Base-by-base conservation (phyloP, 2,329 filamentous ascomycete genomes). In the Mycogone perniciosa region DNA sequence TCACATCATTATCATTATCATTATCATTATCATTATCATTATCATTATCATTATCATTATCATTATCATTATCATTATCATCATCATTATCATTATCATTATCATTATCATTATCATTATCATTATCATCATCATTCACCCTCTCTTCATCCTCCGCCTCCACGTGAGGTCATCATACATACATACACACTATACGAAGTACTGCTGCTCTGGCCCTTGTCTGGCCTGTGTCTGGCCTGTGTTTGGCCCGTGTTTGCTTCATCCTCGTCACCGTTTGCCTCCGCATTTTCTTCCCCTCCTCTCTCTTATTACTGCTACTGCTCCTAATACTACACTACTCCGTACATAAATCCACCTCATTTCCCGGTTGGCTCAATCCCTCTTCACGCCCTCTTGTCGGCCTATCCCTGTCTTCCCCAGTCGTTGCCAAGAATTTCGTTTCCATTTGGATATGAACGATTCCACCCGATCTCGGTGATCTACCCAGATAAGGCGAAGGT, bases 381-480 rank as follows among this genome's bases (percentile, higher is more conserved):
- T 20, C 20, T 20, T 20, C 20, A 20, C 20, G 20, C 20, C 20
- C 20, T 20, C 20, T 20, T 20, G 20, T 20, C 20, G 20, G 20
- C 20, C 37, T 31, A 43, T 50, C 46, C 43, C 43, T 54, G 44
- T 41, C 33, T 31, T 41, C 44, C 20, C 40, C 20, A 37, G 44
- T 42, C 40, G 40, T 26, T 42, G 40, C 26, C 40, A 42, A 42
- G 40, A 8, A 11, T 27, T 27, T 42, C 40, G 20, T 20, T 20
- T 20, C 20, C 3, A 20, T 20, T 20, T 38, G 30, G 50, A 44
- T 48, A 44, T 48, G 35, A 29, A 31, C 50, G 44, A 52, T 48
- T 20, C 20, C 20, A 52, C 45, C 50, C 50, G 50, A 52, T 52
- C 50, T 48, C 39, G 50, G 31, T 45, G 45, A 52, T 52, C 50